These are phyloP conservation scores for Myochromella boudieri DNA, from an alignment of 768 basidiomycete species.

Conservation along the genomic window DNA sequence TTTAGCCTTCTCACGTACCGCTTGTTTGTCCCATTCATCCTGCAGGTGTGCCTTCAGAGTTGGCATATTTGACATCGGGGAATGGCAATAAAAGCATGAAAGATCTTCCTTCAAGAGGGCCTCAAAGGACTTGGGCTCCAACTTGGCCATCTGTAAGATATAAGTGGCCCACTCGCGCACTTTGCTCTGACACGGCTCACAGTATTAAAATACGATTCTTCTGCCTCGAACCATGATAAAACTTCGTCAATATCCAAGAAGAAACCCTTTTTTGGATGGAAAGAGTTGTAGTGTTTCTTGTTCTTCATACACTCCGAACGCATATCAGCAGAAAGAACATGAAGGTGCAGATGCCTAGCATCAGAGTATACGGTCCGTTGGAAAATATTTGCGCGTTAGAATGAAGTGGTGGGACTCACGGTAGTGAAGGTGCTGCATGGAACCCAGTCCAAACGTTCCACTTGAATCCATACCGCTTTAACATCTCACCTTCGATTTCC, in stretches of 20 bases:
- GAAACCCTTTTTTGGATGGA: constrained; percentile 81
- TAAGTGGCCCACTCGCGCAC: neutral
- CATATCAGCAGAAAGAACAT: constrained; percentile 82
- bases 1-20: constrained; percentile 39
- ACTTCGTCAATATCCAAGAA: constrained; percentile 79
- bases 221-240: constrained; percentile 77
- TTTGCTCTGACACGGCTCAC: constrained; percentile 35
- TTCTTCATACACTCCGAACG: constrained; percentile 69
- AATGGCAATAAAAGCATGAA: constrained; percentile 68
- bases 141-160: constrained; percentile 47
- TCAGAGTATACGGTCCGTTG: constrained; percentile 7
- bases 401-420: constrained; percentile 30
- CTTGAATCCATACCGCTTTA: constrained; percentile 65
- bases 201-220: constrained; percentile 48
- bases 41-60: constrained; percentile 73
- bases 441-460: constrained; percentile 84
- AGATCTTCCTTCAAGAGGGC: constrained; percentile 66
- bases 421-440: constrained; percentile 84
- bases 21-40: constrained; percentile 64
- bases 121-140: constrained; percentile 58
- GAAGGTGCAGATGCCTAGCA: constrained; percentile 76
- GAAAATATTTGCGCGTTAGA: neutral
- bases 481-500: constrained; percentile 81
- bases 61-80: constrained; percentile 69
- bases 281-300: constrained; percentile 92